Conservation (phyloP, 2,329 filamentous ascomycete species). For the Chrysosporium queenslandicum region DNA sequence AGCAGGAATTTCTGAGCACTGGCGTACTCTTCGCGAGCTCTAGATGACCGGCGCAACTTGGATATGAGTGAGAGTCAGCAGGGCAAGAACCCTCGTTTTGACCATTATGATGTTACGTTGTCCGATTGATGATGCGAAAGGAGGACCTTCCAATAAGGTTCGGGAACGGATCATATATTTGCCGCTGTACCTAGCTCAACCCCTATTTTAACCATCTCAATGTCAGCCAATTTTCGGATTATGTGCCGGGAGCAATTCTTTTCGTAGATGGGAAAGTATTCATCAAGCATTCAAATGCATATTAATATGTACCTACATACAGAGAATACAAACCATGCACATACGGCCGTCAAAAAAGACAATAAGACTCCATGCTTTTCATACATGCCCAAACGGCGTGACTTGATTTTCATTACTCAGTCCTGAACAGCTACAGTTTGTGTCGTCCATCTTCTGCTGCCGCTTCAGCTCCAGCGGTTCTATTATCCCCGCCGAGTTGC, state of each 20-base stretch:
- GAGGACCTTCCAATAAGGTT: not conserved
- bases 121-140: no score
- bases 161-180: not conserved
- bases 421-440: conserved; percentile 6
- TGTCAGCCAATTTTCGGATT: no score
- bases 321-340: not conserved
- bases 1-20: conserved; percentile 1
- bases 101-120: no score
- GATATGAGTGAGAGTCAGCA: not conserved
- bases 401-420: conserved; percentile 8
- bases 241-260: no score
- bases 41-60: not conserved
- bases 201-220: no score
- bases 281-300: not conserved
- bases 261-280: no score
- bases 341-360: not conserved
- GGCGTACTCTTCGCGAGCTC: conserved; percentile 10
- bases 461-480: conserved; percentile 9
- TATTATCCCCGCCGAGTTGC: conserved; percentile 5
- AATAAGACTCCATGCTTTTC: not conserved
- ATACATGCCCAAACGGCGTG: conserved; percentile 9
- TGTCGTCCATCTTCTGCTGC: conserved; percentile 6
- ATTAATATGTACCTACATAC: not conserved
- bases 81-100: no score
- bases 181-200: not conserved